phyloP scores from a whole-genome alignment of 2,329 filamentous ascomycete genomes.

The Diaporthe ampelina region DNA sequence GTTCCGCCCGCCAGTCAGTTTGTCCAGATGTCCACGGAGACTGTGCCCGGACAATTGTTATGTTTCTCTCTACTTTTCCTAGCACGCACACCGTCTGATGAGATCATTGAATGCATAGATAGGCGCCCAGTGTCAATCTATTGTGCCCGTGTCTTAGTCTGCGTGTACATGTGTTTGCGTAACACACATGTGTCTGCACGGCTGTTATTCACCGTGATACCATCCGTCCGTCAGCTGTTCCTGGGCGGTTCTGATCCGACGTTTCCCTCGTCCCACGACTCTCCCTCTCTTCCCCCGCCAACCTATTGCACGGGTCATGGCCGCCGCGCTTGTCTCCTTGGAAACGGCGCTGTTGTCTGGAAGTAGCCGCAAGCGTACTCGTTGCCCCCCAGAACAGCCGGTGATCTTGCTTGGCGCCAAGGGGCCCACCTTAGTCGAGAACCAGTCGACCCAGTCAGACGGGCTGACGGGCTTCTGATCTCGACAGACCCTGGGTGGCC shows the following conservation, averaged over 20 bases:
- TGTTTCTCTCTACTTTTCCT: not conserved
- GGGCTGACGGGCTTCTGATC: slow-evolving; percentile 5
- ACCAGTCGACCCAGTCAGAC: not conserved
- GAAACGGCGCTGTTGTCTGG: slow-evolving; percentile 16
- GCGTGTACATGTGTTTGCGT: not conserved
- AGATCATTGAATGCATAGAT: not conserved
- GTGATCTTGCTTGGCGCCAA: slow-evolving; percentile 20
- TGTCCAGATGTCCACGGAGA: no score
- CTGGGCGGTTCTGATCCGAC: not conserved
- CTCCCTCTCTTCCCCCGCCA: not conserved
- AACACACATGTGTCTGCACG: not conserved
- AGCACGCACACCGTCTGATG: not conserved
- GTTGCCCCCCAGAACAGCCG: slow-evolving; percentile 7
- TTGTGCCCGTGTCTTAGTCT: not conserved
- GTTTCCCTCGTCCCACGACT: not conserved
- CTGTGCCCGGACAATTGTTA: no score
- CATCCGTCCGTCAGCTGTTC: not conserved
- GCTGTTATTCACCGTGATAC: not conserved
- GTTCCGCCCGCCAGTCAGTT: no score
- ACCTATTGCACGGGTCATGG: slow-evolving; percentile 2
- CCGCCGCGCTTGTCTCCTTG: not conserved
- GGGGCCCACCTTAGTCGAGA: not conserved
- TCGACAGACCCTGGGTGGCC: not conserved
- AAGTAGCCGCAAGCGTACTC: slow-evolving; percentile 28
- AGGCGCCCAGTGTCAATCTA: not conserved